Percentiles rank a stretch among this genome's conserved stretches.
These are phyloP conservation scores for Metschnikowia drakensbergensis DNA, from an alignment of 805 yeast genomes.

Conservation along the genomic window DNA sequence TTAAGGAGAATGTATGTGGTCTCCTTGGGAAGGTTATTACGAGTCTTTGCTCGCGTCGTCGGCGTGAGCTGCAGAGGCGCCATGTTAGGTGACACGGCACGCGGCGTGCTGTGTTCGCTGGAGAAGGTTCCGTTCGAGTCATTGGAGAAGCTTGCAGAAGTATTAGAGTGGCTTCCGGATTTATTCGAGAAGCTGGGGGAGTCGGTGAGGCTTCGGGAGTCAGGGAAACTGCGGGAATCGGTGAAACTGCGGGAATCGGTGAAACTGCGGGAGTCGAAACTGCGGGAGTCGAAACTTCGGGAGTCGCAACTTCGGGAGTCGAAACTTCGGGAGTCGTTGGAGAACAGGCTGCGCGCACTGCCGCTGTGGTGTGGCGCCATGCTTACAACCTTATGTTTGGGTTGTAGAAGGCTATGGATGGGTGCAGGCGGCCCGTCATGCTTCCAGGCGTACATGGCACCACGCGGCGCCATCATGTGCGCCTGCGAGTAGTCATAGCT, in stretches of 20 bases:
- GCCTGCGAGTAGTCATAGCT: background rate
- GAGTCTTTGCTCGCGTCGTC: slow-evolving; percentile 27
- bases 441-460: slow-evolving; percentile 3
- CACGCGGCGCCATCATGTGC: slow-evolving; percentile 5
- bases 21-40: slow-evolving; percentile 76
- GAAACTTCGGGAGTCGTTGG: background rate
- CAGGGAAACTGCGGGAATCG: too few relatives aligned
- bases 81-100: background rate
- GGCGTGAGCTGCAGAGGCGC: background rate
- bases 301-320: too few relatives aligned
- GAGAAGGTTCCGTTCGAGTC: background rate
- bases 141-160: too few relatives aligned
- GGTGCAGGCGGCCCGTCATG: background rate
- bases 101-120: background rate
- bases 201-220: too few relatives aligned
- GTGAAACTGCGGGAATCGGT: too few relatives aligned
- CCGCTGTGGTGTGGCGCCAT: slow-evolving; percentile 10
- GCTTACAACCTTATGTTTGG: slow-evolving; percentile 4
- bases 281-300: too few relatives aligned
- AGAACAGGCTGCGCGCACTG: background rate
- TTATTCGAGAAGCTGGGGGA: too few relatives aligned
- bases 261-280: too few relatives aligned
- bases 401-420: background rate
- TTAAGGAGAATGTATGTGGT: slow-evolving; percentile 66
- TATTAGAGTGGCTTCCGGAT: too few relatives aligned